Evolutionary conservation across 2,329 filamentous ascomycete species (phyloP), one percentile per base, ranked within the genome.

Genomic region (Raffaelea ambrosiae): DNA sequence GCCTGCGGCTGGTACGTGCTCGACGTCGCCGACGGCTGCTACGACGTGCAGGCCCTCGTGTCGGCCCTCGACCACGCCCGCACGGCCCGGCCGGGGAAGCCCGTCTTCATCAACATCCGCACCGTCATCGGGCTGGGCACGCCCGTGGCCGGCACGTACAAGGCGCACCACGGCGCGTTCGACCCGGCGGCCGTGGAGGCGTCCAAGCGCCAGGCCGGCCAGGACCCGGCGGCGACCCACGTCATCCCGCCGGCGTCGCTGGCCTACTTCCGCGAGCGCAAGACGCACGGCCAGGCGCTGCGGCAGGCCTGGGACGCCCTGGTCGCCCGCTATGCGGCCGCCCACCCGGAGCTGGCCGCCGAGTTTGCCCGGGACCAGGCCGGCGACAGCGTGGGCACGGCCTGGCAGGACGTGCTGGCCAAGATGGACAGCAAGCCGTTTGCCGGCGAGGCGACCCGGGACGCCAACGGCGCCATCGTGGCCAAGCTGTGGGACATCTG

Each of bases 1-100:
- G 75, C 76, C 9, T 73, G 66, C 29, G 74, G 74, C 3, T 81
- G 74, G 73, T 55, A 78, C 20, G 74, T 80, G 1, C 64, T 79
- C 5, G 72, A 78, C 21, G 62, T 81, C 1, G 57, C 66, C 8
- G 71, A 79, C 52, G 77, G 76, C 7, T 70, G 66, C 56, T 74
- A 67, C 50, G 71, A 79, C 41, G 66, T 80, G 3, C 59, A 64
- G 5, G 63, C 59, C 0, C 63, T 76, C 11, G 69, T 76, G 7
- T 45, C 9, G 5, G 40, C 47, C 3, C 19, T 53, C 5, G 60
- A 66, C 33, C 55, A 62, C 23, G 69, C 71, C 13, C 7, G 5
- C 3, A 64, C 68, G 20, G 55, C 57, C 2, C 61, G 61, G 0
- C 62, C 54, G 3, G 40, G 42, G n/a, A 44, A 48, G 19, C 53